These are phyloP conservation scores for Aegilops tauschii DNA, from an alignment of 176 grass and related monocot species.

Conservation along the genomic window DNA sequence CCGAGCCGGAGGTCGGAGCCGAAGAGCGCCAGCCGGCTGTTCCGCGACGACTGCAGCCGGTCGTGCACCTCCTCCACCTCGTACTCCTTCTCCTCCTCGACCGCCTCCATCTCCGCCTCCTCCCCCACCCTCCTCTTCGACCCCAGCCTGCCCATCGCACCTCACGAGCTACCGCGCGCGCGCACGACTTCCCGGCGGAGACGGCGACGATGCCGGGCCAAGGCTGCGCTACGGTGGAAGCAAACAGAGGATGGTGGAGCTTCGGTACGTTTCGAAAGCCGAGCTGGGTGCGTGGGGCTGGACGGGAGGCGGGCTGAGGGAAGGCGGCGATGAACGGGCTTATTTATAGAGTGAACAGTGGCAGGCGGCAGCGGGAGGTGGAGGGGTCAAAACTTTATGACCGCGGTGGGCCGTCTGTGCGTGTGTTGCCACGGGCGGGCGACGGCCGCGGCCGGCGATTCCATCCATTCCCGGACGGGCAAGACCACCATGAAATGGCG, in stretches of 20 bases:
- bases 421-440: background rate
- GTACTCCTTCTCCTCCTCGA: constrained; percentile 37
- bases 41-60: constrained; percentile 44
- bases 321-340: background rate
- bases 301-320: background rate
- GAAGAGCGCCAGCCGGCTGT: constrained; percentile 59
- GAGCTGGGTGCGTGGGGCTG: background rate
- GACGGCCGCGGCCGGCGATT: background rate
- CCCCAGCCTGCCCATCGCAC: constrained; percentile 1
- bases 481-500: background rate
- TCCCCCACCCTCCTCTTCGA: constrained; percentile 26
- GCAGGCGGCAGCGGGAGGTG: background rate
- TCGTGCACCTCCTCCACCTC: constrained; percentile 67
- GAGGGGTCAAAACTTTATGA: background rate
- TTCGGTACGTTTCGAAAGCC: background rate
- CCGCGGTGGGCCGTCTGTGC: background rate
- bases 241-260: background rate
- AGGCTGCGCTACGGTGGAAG: background rate
- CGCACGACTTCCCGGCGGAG: too few species aligned
- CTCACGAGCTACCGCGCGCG: too few species aligned
- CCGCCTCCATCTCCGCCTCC: background rate
- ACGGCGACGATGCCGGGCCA: too few species aligned
- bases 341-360: background rate
- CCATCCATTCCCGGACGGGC: background rate
- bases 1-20: constrained; percentile 48